phyloP scores from a whole-genome alignment of 805 yeast genomes.

The Zygosaccharomyces bisporus region DNA sequence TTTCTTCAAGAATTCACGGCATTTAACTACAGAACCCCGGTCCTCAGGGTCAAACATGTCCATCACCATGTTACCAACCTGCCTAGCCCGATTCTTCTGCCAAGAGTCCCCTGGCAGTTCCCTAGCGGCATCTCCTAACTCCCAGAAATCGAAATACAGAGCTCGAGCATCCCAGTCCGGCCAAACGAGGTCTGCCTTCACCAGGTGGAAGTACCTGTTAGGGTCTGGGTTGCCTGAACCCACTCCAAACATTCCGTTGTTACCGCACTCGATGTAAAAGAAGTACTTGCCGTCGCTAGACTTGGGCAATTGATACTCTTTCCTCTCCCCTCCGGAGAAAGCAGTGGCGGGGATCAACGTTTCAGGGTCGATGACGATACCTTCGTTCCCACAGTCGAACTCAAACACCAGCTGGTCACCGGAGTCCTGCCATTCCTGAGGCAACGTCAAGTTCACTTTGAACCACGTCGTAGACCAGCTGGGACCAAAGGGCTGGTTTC shows the following conservation, averaged over 20 bases:
- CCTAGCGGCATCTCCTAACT: slow-evolving; percentile 85
- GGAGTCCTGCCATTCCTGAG: slow-evolving; percentile 45
- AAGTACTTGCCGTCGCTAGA: slow-evolving; percentile 48
- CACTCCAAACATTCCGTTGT: slow-evolving; percentile 92
- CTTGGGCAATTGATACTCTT: slow-evolving; percentile 64
- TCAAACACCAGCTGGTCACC: slow-evolving; percentile 57
- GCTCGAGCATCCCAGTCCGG: slow-evolving; percentile 81
- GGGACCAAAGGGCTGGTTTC: slow-evolving; percentile 84
- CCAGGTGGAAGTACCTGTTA: slow-evolving; percentile 64
- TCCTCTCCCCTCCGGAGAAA: slow-evolving; percentile 78
- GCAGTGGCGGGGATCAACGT: slow-evolving; percentile 74
- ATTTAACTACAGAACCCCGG: slow-evolving; percentile 49
- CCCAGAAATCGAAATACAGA: slow-evolving; percentile 77
- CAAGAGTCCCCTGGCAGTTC: slow-evolving; percentile 71
- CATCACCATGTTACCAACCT: slow-evolving; percentile 77
- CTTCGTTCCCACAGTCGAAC: slow-evolving; percentile 88
- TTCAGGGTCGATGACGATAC: slow-evolving; percentile 61
- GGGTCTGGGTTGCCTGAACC: slow-evolving; percentile 64
- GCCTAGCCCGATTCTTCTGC: slow-evolving; percentile 81
- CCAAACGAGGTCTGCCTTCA: slow-evolving; percentile 69
- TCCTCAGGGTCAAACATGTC: slow-evolving; percentile 74
- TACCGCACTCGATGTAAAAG: slow-evolving; percentile 84
- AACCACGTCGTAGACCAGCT: slow-evolving; percentile 98
- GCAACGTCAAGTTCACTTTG: slow-evolving; percentile 60
- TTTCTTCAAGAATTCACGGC: slow-evolving; percentile 62